Evolutionary conservation across 1,139 yeast species (phyloP), one percentile per base, ranked within the genome.

Genomic region (Debaryomyces nepalensis): DNA sequence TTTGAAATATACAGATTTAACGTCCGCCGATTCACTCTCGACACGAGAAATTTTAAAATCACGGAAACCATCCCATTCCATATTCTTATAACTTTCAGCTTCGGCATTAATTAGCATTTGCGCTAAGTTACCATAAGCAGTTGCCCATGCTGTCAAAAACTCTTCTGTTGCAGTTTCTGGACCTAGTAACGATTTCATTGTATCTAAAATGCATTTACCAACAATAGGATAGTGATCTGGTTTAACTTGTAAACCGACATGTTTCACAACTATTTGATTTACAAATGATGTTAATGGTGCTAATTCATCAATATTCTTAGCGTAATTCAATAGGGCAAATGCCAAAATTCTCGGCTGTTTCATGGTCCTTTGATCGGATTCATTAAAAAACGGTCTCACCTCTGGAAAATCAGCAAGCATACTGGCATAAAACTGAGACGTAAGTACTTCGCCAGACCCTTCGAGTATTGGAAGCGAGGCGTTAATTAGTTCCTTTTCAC

Each of bases 211-310:
- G 51, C 75, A 72, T 33, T 63, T 58, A 24, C 89, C 90, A 30
- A 84, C 89, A 48, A 81, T 70, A 12, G 82, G 80, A 52, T 84
- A 84, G 45, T 82, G 87, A 43, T 79, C 84, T 3, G 89, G 79
- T 45, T 63, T 60, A 33, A 84, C 73, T 54, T 77, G 80, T 45
- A 84, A 65, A 37, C 87, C 86, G 47, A 81, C 82, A 51, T 84
- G 90, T 60, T 83, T 84, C 48, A 71, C 72, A 27, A 79, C 85
- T 54, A 84, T 81, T 50, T 80, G 81, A 39, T 74, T 66, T 10
- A 84, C 87, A 49, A 81, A 79, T 1, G 66, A 77, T 10, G 70
- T 54, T 40, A 84, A 67, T 15, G 77, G 81, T 5, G 77, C 65
- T 44, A 84, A 61, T 46, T 82, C 77, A 50, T 84, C 84, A 46